These are phyloP conservation scores for Penicillium turbatum DNA, from an alignment of 495 filamentous ascomycete genomes.

Conservation along the genomic window DNA sequence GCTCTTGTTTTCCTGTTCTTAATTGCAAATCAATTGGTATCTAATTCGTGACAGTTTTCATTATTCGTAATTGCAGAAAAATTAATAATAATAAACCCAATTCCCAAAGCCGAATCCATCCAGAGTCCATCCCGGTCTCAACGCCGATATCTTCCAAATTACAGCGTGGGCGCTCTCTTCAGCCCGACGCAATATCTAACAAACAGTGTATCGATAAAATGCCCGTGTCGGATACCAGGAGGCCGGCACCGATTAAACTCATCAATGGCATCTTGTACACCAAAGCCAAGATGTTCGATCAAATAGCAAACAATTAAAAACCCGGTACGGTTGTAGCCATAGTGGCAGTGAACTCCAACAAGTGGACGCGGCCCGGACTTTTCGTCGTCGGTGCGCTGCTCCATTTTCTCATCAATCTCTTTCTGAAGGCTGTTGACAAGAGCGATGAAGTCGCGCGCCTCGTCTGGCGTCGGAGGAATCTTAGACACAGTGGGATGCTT, in stretches of 20 bases:
- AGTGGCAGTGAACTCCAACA: constrained; percentile 91
- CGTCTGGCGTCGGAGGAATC: constrained; percentile 73
- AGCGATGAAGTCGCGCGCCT: constrained; percentile 71
- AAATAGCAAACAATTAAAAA: constrained; percentile 90
- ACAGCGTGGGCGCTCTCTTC: constrained; percentile 50
- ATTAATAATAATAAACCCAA: constrained; percentile 5
- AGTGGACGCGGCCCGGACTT: constrained; percentile 44
- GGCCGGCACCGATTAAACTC: constrained; percentile 69
- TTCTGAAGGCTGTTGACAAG: constrained; percentile 66
- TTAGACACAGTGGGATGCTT: constrained; percentile 92
- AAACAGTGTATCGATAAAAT: constrained; percentile 84
- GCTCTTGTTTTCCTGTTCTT: background rate
- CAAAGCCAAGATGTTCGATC: constrained; percentile 71
- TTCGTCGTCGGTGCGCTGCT: constrained; percentile 35
- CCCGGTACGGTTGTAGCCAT: constrained; percentile 88
- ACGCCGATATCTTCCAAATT: constrained; percentile 15
- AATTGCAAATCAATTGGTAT: background rate
- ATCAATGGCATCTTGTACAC: constrained; percentile 72
- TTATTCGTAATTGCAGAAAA: constrained; percentile 17
- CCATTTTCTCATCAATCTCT: constrained; percentile 37
- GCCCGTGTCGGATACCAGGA: constrained; percentile 82
- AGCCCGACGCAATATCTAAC: constrained; percentile 66
- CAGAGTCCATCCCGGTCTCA: background rate
- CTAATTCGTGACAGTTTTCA: constrained; percentile 10
- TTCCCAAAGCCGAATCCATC: background rate